Percentiles rank a stretch among this genome's conserved stretches.
Conservation (phyloP, 2,329 filamentous ascomycete species). For the Tolypocladium cylindrosporum region DNA sequence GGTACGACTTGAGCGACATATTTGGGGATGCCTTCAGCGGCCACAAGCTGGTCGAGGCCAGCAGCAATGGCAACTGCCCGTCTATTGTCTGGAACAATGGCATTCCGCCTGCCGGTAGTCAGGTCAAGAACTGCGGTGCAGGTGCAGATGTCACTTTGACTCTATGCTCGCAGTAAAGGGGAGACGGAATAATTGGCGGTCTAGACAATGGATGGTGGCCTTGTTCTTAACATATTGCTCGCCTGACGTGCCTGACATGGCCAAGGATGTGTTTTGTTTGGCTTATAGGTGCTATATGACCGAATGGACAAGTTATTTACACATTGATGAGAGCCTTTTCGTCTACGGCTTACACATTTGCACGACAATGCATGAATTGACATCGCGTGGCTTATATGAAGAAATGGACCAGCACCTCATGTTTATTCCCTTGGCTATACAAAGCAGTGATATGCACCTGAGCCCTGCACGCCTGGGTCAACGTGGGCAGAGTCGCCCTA, state of each 20-base stretch:
- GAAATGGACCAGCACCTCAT: too few species aligned
- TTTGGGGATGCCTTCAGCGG: slow-evolving; percentile 29
- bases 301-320: too few species aligned
- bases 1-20: slow-evolving; percentile 29
- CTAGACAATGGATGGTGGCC: too few species aligned
- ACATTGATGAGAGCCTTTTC: too few species aligned
- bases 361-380: too few species aligned
- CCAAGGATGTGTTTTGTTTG: neutral
- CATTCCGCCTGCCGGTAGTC: slow-evolving; percentile 22
- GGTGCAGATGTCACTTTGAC: slow-evolving; percentile 23
- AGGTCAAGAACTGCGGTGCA: slow-evolving; percentile 25
- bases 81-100: slow-evolving; percentile 25
- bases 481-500: neutral
- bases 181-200: neutral
- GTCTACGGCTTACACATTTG: too few species aligned
- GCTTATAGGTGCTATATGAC: too few species aligned
- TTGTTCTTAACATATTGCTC: neutral
- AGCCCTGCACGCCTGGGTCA: neutral
- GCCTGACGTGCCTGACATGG: neutral
- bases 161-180: slow-evolving; percentile 16
- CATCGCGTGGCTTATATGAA: too few species aligned
- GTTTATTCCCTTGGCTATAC: neutral
- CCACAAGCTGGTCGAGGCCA: slow-evolving; percentile 19
- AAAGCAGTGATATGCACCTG: neutral
- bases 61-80: slow-evolving; percentile 19